phyloP scores from a whole-genome alignment of 2,329 filamentous ascomycete species.

The Dothiorella sarmentorum region DNA sequence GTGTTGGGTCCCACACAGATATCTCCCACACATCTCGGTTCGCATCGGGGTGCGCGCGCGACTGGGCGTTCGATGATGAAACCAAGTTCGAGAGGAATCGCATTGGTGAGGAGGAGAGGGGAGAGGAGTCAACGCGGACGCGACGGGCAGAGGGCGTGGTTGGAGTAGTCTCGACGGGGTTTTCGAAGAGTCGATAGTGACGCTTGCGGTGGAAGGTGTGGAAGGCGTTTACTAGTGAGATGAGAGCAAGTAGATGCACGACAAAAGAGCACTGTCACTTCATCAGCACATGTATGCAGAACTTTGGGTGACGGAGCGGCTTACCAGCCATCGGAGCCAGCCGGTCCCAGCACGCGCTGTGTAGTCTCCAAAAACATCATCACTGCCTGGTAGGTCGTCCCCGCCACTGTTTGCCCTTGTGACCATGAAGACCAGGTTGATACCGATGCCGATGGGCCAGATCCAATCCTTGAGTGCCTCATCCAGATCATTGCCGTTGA shows the following conservation, averaged over 20 bases:
- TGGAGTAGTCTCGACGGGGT: slow-evolving; percentile 70
- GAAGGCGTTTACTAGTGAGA: slow-evolving; percentile 72
- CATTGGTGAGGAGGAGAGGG: slow-evolving; percentile 72
- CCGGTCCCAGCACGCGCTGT: slow-evolving; percentile 50
- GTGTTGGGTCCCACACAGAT: slow-evolving; percentile 87
- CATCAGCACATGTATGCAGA: slow-evolving; percentile 12
- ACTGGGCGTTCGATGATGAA: slow-evolving; percentile 65
- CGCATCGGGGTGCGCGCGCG: slow-evolving; percentile 78
- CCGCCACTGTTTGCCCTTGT: slow-evolving; percentile 71
- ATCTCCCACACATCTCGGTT: slow-evolving; percentile 92
- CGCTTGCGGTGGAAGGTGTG: slow-evolving; percentile 76
- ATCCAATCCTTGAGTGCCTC: slow-evolving; percentile 70
- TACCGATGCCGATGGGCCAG: slow-evolving; percentile 66
- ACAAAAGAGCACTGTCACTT: slow-evolving; percentile 50
- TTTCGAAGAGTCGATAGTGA: slow-evolving; percentile 88
- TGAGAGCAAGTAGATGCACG: slow-evolving; percentile 63
- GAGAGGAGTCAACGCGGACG: slow-evolving; percentile 83
- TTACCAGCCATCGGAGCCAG: slow-evolving; percentile 66
- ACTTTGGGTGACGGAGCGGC: slow-evolving; percentile 24
- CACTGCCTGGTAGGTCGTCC: slow-evolving; percentile 45
- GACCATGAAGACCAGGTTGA: slow-evolving; percentile 79
- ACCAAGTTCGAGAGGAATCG: slow-evolving; percentile 68
- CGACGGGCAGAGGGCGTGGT: slow-evolving; percentile 82
- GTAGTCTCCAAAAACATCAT: slow-evolving; percentile 83
- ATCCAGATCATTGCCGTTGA: slow-evolving; percentile 89